Conservation (phyloP, 441 rosid species). For the Gossypium gossypioides region DNA sequence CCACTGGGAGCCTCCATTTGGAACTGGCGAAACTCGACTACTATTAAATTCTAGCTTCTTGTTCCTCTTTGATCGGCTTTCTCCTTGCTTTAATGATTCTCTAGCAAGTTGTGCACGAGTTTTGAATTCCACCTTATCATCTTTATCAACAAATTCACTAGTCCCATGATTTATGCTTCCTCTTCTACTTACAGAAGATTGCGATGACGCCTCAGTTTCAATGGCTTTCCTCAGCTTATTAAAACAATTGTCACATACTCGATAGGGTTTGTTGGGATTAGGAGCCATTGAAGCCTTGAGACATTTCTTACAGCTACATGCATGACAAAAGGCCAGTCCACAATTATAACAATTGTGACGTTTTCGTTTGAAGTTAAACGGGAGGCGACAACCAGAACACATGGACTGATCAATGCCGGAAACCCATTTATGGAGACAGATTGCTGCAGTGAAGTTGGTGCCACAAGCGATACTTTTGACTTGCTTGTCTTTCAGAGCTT, state of each 20-base stretch:
- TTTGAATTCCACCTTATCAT: slow-evolving; percentile 67
- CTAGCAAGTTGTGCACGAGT: slow-evolving; percentile 67
- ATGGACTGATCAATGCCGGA: slow-evolving; percentile 89
- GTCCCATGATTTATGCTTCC: slow-evolving; percentile 55
- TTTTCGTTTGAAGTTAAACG: slow-evolving; percentile 84
- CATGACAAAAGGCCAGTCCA: slow-evolving; percentile 85
- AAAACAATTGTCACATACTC: slow-evolving; percentile 83
- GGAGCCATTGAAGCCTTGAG: slow-evolving; percentile 96
- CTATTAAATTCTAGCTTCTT: slow-evolving; percentile 79
- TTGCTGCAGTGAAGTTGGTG: slow-evolving; percentile 74
- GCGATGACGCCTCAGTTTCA: slow-evolving; percentile 56
- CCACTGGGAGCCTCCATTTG: slow-evolving; percentile 73
- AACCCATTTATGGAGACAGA: slow-evolving; percentile 91
- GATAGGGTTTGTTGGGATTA: slow-evolving; percentile 76
- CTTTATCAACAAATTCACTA: slow-evolving; percentile 48
- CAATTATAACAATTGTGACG: slow-evolving; percentile 94
- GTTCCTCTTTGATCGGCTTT: slow-evolving; percentile 60
- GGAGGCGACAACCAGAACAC: slow-evolving; percentile 94
- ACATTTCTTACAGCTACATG: slow-evolving; percentile 78
- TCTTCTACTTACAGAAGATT: slow-evolving; percentile 62
- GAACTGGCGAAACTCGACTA: slow-evolving; percentile 83
- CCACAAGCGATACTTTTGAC: slow-evolving; percentile 88
- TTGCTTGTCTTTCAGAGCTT: slow-evolving; percentile 88
- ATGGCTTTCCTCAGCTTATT: slow-evolving; percentile 63
- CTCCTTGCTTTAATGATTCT: slow-evolving; percentile 66